phyloP scores from a whole-genome alignment of 1,284 basidiomycete genomes.

The Leccinum olivaceoglutinosum region DNA sequence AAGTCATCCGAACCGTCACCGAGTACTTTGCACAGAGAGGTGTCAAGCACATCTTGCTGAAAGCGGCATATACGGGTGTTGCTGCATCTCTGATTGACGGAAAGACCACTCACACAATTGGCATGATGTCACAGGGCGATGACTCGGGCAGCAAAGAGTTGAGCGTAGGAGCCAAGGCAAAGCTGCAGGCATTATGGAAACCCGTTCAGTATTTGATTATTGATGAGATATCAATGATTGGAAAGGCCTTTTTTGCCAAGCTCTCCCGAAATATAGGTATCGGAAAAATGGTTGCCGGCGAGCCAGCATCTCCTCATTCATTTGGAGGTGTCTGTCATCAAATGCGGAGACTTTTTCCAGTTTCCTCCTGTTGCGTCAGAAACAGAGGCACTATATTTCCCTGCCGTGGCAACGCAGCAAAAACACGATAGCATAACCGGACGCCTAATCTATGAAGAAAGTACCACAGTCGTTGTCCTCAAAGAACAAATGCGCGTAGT shows the following conservation, averaged over 20 bases:
- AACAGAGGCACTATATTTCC: not conserved
- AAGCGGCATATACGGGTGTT: constrained; percentile 3
- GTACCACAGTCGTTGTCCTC: not conserved
- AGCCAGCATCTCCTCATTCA: not conserved
- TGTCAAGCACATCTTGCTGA: not conserved
- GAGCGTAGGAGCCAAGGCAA: not conserved
- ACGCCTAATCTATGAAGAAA: not conserved
- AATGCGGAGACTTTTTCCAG: not conserved
- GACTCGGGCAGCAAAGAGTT: not conserved
- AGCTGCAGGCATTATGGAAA: not conserved
- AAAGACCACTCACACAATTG: constrained; percentile 4
- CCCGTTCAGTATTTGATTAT: not conserved
- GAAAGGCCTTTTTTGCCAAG: not conserved
- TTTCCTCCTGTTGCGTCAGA: not conserved
- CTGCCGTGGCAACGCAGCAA: not conserved
- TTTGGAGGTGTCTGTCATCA: not conserved
- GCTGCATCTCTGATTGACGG: constrained; percentile 6
- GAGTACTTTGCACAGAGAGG: constrained; percentile 1
- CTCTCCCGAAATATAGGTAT: not conserved
- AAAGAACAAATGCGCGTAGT: not conserved
- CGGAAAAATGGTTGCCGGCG: not conserved
- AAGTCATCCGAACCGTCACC: constrained; percentile 6
- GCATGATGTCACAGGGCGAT: not conserved
- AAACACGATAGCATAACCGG: not conserved
- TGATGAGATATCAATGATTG: not conserved